Conservation (phyloP, 1,284 basidiomycete species). For the Sphaerobolus stellatus region DNA sequence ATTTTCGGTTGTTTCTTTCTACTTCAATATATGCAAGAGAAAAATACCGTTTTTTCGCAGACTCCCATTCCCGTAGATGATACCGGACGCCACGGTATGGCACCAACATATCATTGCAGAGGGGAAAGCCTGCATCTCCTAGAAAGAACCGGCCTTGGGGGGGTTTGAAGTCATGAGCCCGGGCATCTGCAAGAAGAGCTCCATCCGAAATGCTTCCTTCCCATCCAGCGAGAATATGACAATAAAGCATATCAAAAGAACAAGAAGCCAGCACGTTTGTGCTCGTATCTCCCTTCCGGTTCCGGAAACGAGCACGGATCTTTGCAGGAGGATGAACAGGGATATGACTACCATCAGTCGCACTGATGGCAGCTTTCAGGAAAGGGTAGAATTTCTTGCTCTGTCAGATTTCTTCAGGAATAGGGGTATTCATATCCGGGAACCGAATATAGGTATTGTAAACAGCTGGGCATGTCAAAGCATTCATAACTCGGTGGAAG, state of each 20-base stretch:
- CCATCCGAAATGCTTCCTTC: constrained; percentile 37
- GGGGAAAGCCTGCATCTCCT: constrained; percentile 13
- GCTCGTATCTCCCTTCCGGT: constrained; percentile 27
- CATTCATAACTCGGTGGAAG: too few species aligned
- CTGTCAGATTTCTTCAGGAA: background rate
- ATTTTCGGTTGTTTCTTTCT: background rate
- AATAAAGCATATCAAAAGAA: constrained; percentile 28
- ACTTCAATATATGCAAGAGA: background rate
- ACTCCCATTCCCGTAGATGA: constrained; percentile 37
- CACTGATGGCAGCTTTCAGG: constrained; percentile 28
- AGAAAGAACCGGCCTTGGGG: constrained; percentile 22
- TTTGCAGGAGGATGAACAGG: constrained; percentile 23
- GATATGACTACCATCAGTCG: constrained; percentile 32
- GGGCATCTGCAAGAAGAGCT: constrained; percentile 16
- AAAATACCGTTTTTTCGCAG: constrained; percentile 5
- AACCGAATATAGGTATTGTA: too few species aligned
- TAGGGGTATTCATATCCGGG: too few species aligned
- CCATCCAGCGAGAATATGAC: constrained; percentile 34
- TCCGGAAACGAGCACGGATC: constrained; percentile 22
- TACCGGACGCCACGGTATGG: constrained; percentile 36
- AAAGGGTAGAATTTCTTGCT: constrained; percentile 19
- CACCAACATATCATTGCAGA: constrained; percentile 32
- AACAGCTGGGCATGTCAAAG: too few species aligned
- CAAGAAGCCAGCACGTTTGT: constrained; percentile 33
- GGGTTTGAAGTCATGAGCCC: constrained; percentile 22